Conservation (phyloP, 1,284 basidiomycete species). For the Coriolopsis trogii region DNA sequence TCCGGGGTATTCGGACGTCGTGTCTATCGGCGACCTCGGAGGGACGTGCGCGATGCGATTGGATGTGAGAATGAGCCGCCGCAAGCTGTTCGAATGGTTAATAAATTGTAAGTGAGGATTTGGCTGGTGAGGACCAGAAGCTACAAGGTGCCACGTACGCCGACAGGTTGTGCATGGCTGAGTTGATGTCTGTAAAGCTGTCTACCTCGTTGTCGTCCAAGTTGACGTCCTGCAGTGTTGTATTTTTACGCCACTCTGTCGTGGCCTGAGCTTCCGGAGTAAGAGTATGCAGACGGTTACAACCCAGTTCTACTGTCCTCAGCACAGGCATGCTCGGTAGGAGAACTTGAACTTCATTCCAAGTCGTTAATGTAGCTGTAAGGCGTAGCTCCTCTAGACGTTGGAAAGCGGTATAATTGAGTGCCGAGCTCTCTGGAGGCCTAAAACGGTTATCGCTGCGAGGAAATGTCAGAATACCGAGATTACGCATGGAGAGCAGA, state of each 20-base stretch:
- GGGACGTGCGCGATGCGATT: constrained; percentile 57
- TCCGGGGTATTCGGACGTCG: constrained; percentile 20
- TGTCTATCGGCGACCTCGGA: constrained; percentile 7
- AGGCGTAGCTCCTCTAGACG: constrained; percentile 71
- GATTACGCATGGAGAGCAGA: too few relatives aligned
- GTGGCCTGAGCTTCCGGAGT: constrained; percentile 22
- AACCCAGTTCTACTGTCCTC: constrained; percentile 72
- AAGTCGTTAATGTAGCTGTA: constrained; percentile 73
- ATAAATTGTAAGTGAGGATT: constrained; percentile 21
- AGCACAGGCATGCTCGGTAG: constrained; percentile 63
- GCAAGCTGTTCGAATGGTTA: constrained; percentile 45
- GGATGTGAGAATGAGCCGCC: constrained; percentile 69
- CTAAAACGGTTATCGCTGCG: constrained; percentile 63
- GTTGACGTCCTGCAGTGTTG: constrained; percentile 61
- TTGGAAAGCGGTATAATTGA: constrained; percentile 50
- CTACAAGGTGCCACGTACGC: constrained; percentile 44
- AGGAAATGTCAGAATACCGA: constrained; percentile 9
- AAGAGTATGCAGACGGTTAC: constrained; percentile 62
- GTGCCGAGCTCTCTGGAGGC: constrained; percentile 32
- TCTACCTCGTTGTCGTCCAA: constrained; percentile 73
- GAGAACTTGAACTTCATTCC: constrained; percentile 66
- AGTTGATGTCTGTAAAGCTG: constrained; percentile 60
- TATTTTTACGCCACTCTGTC: constrained; percentile 16
- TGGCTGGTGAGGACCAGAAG: constrained; percentile 2
- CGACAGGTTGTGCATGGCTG: constrained; percentile 49